These are phyloP conservation scores for Cnidoscolus chayamansa DNA, from an alignment of 441 rosid species.

Conservation along the genomic window DNA sequence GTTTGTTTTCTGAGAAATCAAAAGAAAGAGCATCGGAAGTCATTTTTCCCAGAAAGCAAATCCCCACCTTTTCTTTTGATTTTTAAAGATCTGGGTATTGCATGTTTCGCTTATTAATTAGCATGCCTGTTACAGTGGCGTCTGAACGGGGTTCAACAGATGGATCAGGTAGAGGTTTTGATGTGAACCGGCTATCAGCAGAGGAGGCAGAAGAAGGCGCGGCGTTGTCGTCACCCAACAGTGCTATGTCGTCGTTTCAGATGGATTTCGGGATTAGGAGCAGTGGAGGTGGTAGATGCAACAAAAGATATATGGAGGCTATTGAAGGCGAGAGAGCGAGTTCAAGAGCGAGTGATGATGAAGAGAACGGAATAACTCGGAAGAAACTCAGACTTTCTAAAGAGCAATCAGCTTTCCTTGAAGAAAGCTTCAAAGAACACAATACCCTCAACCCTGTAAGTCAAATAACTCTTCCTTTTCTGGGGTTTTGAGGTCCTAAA, in stretches of 20 bases:
- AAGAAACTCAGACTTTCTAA: conserved; percentile 92
- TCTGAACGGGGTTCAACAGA: conserved; percentile 39
- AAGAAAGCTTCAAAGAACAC: conserved; percentile 92
- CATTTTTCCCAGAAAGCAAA: too few relatives aligned
- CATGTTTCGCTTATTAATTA: not conserved
- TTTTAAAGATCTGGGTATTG: conserved; percentile 6
- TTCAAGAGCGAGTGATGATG: conserved; percentile 77
- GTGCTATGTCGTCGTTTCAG: conserved; percentile 68
- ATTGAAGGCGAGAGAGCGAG: conserved; percentile 52
- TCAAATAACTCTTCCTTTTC: not conserved
- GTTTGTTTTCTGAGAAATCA: conserved; percentile 3
- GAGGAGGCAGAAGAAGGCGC: conserved; percentile 51
- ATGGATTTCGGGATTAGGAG: conserved; percentile 64
- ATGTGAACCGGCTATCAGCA: conserved; percentile 43
- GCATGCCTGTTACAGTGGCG: conserved; percentile 22
- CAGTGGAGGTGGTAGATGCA: conserved; percentile 30
- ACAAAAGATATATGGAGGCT: conserved; percentile 53
- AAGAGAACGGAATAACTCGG: conserved; percentile 70
- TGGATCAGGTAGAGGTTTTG: conserved; percentile 36
- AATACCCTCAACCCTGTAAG: conserved; percentile 92
- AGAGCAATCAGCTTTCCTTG: conserved; percentile 90
- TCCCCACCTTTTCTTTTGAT: too few relatives aligned
- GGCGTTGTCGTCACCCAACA: conserved; percentile 62
- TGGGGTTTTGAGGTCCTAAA: too few relatives aligned
- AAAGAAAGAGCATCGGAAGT: not conserved